Percentiles rank a stretch among this genome's conserved stretches.
phyloP scores from a whole-genome alignment of 2,329 filamentous ascomycete species.

The Fusarium fracticaudum region DNA sequence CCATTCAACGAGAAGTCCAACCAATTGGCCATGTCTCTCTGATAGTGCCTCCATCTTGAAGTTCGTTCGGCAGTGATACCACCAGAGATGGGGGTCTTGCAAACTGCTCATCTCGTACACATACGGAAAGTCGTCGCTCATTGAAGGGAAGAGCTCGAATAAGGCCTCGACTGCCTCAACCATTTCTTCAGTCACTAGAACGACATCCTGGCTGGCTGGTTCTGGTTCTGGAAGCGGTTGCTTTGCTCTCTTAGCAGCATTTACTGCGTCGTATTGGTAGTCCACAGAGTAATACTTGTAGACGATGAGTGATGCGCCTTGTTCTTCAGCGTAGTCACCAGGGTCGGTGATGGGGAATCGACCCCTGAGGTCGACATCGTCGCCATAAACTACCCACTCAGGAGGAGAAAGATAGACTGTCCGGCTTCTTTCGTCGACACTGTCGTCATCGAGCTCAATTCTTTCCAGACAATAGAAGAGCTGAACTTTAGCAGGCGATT shows the following conservation, averaged over 20 bases:
- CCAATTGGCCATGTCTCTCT: background rate
- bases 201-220: background rate
- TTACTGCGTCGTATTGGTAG: background rate
- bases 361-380: background rate
- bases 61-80: constrained; percentile 9
- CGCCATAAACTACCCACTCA: background rate
- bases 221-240: background rate
- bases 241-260: background rate
- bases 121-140: background rate
- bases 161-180: background rate
- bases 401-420: constrained; percentile 1
- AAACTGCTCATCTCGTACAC: background rate
- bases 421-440: background rate
- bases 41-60: background rate
- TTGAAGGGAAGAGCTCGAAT: background rate
- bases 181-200: constrained; percentile 1
- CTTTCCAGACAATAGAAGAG: background rate
- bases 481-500: background rate
- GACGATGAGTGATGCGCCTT: background rate
- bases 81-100: background rate
- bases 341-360: background rate
- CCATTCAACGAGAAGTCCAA: background rate
- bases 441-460: rapidly evolving
- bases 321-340: background rate
- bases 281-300: background rate